These are phyloP conservation scores for Apiospora rasikravindrae DNA, from an alignment of 2,329 filamentous ascomycete genomes.

Conservation along the genomic window DNA sequence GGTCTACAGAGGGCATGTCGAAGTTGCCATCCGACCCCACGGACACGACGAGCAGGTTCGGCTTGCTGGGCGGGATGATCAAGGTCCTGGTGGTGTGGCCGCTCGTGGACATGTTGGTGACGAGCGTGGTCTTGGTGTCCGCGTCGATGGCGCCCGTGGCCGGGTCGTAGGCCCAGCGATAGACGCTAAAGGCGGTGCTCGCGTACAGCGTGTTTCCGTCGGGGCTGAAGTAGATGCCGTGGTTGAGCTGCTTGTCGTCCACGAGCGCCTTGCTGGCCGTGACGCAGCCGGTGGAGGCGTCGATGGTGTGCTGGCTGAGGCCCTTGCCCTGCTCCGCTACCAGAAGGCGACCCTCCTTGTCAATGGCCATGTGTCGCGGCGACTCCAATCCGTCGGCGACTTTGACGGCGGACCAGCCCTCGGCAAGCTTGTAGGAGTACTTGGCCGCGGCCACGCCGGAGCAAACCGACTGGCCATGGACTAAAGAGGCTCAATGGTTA, in stretches of 20 bases:
- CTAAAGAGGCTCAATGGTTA: background rate
- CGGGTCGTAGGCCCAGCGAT: constrained; percentile 61
- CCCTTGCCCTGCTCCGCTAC: constrained; percentile 33
- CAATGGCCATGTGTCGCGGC: constrained; percentile 34
- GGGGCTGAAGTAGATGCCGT: constrained; percentile 45
- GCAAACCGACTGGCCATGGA: constrained; percentile 25
- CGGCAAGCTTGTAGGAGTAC: constrained; percentile 33
- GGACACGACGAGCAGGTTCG: constrained; percentile 60
- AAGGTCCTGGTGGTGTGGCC: constrained; percentile 64
- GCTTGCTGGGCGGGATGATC: constrained; percentile 52
- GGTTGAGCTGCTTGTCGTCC: constrained; percentile 42
- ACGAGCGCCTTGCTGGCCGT: constrained; percentile 30
- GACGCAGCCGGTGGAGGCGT: constrained; percentile 33
- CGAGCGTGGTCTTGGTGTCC: constrained; percentile 44
- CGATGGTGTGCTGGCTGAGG: constrained; percentile 35
- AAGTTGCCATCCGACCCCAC: constrained; percentile 62
- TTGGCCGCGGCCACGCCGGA: constrained; percentile 30
- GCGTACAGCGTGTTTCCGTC: constrained; percentile 45
- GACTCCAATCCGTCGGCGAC: constrained; percentile 30
- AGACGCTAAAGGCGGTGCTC: constrained; percentile 55
- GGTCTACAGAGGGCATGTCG: constrained; percentile 51
- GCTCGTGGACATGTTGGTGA: constrained; percentile 56
- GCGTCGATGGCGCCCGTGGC: constrained; percentile 43
- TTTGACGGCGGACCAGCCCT: constrained; percentile 36
- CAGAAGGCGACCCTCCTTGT: constrained; percentile 34